These are phyloP conservation scores for Phalaenopsis equestris DNA, from an alignment of 106 monocot species.

Conservation along the genomic window DNA sequence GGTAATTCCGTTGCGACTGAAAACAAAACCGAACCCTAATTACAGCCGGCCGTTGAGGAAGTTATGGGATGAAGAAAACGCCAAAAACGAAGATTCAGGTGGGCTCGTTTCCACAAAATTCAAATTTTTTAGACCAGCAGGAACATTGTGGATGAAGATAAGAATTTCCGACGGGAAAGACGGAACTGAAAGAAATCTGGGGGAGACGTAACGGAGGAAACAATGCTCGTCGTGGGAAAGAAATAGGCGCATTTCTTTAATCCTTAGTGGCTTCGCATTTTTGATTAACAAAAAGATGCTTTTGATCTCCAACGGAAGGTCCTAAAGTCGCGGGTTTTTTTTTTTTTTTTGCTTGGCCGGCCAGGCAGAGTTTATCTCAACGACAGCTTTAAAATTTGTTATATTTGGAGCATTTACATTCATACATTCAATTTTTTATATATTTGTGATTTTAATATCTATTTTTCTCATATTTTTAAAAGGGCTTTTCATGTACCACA, in stretches of 20 bases:
- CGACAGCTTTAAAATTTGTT: too few species aligned
- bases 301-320: too few species aligned
- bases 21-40: constrained; percentile 1
- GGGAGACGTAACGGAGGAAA: background rate
- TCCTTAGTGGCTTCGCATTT: too few species aligned
- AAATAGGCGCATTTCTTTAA: background rate
- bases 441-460: too few species aligned
- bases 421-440: too few species aligned
- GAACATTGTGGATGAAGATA: background rate
- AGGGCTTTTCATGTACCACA: too few species aligned
- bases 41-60: background rate
- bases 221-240: background rate
- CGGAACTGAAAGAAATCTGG: background rate
- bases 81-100: background rate
- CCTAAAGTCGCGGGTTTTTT: too few species aligned
- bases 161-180: background rate
- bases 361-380: too few species aligned
- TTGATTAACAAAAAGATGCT: too few species aligned
- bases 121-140: background rate
- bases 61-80: background rate
- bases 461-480: too few species aligned
- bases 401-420: too few species aligned
- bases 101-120: background rate
- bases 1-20: background rate
- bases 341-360: too few species aligned